A percentile compares a stretch with the other conserved stretches of the same genome.
These are phyloP conservation scores for Rhizopus sp. DNA, from an alignment of 371 early-diverging fungal genomes.

Conservation along the genomic window DNA sequence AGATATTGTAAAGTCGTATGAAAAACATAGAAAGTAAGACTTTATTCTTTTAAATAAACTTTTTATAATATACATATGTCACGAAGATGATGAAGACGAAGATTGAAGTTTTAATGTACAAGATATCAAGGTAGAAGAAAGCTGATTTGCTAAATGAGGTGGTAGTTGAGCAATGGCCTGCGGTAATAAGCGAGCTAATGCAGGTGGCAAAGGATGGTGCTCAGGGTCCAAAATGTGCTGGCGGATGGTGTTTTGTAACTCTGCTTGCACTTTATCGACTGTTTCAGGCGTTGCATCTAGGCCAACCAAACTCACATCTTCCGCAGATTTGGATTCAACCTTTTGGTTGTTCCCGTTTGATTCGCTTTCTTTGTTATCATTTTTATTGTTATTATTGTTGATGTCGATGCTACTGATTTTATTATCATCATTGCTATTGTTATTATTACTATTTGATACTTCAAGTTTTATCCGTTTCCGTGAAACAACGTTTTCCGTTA, in stretches of 20 bases:
- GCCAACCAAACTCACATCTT: too few species aligned
- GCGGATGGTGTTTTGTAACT: conserved; percentile 46
- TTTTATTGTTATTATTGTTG: conserved; percentile 14
- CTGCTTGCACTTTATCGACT: conserved; percentile 29
- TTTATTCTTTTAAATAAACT: conserved; percentile 1
- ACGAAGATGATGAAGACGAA: not conserved
- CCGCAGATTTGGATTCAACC: not conserved
- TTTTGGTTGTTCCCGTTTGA: conserved; percentile 5
- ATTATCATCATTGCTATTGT: too few species aligned
- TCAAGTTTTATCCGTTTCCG: conserved; percentile 20
- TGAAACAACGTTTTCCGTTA: conserved; percentile 12
- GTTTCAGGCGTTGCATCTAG: not conserved
- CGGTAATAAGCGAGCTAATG: conserved; percentile 44
- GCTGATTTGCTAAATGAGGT: conserved; percentile 44
- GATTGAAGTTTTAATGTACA: conserved; percentile 3
- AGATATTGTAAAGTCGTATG: conserved; percentile 40
- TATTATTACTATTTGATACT: too few species aligned
- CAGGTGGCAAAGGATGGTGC: conserved; percentile 44
- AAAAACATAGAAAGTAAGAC: conserved; percentile 3
- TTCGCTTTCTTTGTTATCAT: conserved; percentile 19
- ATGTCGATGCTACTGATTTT: too few species aligned
- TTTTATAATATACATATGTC: not conserved
- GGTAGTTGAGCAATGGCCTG: conserved; percentile 52
- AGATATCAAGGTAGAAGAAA: conserved; percentile 39
- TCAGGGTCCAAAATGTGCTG: conserved; percentile 50